Evolutionary conservation across 768 basidiomycete genomes (phyloP).

Genomic region (Mycena latifolia): DNA sequence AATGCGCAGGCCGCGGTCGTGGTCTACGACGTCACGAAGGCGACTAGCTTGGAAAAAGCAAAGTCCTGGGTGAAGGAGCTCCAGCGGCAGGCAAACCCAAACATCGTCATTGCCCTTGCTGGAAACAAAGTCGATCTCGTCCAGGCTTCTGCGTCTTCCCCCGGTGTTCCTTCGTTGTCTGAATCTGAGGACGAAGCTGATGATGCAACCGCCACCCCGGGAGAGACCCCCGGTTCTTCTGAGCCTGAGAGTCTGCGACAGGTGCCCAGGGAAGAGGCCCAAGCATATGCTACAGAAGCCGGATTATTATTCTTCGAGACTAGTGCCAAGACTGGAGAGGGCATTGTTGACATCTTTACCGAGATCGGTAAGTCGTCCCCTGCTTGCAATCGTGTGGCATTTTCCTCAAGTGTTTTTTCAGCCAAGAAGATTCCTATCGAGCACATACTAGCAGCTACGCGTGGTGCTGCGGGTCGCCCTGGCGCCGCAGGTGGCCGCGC

Average conservation of each 20-base stretch:
- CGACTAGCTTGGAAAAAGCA: constrained; percentile 95
- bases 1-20: constrained; percentile 99
- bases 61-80: constrained; percentile 99
- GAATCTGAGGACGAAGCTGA: constrained; percentile 92
- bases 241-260: constrained; percentile 86
- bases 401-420: constrained; percentile 17
- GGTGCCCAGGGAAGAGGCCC: constrained; percentile 94
- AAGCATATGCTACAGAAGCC: constrained; percentile 96
- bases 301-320: constrained; percentile 97
- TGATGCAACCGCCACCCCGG: constrained; percentile 91
- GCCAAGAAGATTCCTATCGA: constrained; percentile 86
- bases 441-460: constrained; percentile 89
- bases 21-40: constrained; percentile 98
- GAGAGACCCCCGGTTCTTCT: constrained; percentile 68
- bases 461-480: constrained; percentile 73
- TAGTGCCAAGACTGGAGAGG: constrained; percentile 96
- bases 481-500: constrained; percentile 67
- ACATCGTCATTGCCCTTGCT: constrained; percentile 98
- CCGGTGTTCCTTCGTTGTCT: constrained; percentile 60
- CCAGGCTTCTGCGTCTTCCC: constrained; percentile 68
- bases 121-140: constrained; percentile 98
- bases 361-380: constrained; percentile 83
- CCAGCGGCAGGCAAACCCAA: constrained; percentile 98
- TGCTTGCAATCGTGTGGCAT: background rate
- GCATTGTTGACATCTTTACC: constrained; percentile 96